Evolutionary conservation across 2,329 filamentous ascomycete genomes (phyloP).

Genomic region (Penicillium vulpinum): DNA sequence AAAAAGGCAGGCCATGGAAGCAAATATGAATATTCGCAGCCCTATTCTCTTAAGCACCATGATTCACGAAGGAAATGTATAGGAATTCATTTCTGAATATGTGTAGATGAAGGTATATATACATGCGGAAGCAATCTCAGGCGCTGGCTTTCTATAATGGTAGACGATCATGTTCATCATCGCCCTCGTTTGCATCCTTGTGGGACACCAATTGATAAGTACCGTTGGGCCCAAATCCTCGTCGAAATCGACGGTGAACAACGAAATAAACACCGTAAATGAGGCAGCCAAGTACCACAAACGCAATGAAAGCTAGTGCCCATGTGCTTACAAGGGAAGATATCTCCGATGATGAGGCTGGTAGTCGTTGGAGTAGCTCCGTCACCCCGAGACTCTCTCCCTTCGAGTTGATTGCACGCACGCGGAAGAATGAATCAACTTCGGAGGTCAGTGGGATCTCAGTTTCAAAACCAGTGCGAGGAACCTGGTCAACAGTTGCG

Average conservation of each 20-base stretch:
- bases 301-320: slow-evolving; percentile 3
- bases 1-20: too few relatives aligned
- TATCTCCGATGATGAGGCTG: not conserved
- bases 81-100: not conserved
- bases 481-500: slow-evolving; percentile 9
- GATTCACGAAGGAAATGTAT: too few relatives aligned
- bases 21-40: too few relatives aligned
- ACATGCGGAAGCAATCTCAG: slow-evolving; percentile 7
- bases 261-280: slow-evolving; percentile 14
- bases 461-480: slow-evolving; percentile 27
- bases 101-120: slow-evolving; percentile 7
- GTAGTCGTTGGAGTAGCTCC: slow-evolving; percentile 12
- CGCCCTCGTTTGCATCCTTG: slow-evolving; percentile 13
- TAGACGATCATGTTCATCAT: slow-evolving; percentile 8
- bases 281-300: slow-evolving; percentile 14
- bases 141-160: slow-evolving; percentile 16
- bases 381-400: slow-evolving; percentile 25
- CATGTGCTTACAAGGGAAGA: slow-evolving; percentile 1
- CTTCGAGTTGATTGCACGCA: slow-evolving; percentile 21
- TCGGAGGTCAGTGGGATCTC: slow-evolving; percentile 11
- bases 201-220: slow-evolving; percentile 14
- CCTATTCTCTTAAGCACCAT: too few relatives aligned
- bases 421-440: slow-evolving; percentile 18
- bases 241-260: slow-evolving; percentile 3
- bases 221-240: not conserved